A percentile compares a stretch with the other conserved stretches of the same genome.
These are phyloP conservation scores for Triadica sebifera DNA, from an alignment of 345 rosid species.

Conservation along the genomic window DNA sequence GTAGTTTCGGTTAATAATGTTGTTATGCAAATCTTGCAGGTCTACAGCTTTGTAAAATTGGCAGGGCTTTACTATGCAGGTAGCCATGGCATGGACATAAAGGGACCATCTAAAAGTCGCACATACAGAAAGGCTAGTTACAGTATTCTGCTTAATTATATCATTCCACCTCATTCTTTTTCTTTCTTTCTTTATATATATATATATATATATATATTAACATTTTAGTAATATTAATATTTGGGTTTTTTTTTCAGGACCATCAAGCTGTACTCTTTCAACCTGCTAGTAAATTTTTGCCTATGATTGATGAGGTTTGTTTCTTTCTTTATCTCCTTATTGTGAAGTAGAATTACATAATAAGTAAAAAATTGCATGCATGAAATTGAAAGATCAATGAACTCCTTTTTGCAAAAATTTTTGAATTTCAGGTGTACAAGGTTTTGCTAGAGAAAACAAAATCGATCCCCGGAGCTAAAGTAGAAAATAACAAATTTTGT, in stretches of 20 bases:
- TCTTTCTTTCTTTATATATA: no score
- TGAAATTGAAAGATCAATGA: background rate
- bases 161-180: background rate
- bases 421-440: conserved; percentile 46
- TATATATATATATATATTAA: no score
- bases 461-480: conserved; percentile 71
- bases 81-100: conserved; percentile 99
- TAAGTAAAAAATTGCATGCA: conserved; percentile 1
- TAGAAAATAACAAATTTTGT: conserved; percentile 90
- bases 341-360: background rate
- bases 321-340: background rate
- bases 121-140: conserved; percentile 48
- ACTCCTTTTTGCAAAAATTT: background rate
- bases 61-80: conserved; percentile 94
- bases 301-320: conserved; percentile 77
- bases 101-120: conserved; percentile 67
- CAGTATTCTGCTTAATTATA: background rate
- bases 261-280: conserved; percentile 57
- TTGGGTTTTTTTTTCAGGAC: conserved; percentile 29
- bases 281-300: conserved; percentile 80
- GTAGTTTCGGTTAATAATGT: no score
- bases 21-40: conserved; percentile 34
- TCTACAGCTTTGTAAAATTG: conserved; percentile 73
- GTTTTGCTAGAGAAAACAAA: conserved; percentile 61
- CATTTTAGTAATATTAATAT: no score